Conservation (phyloP, 2,329 filamentous ascomycete genomes). For the Esteya vermicola region DNA sequence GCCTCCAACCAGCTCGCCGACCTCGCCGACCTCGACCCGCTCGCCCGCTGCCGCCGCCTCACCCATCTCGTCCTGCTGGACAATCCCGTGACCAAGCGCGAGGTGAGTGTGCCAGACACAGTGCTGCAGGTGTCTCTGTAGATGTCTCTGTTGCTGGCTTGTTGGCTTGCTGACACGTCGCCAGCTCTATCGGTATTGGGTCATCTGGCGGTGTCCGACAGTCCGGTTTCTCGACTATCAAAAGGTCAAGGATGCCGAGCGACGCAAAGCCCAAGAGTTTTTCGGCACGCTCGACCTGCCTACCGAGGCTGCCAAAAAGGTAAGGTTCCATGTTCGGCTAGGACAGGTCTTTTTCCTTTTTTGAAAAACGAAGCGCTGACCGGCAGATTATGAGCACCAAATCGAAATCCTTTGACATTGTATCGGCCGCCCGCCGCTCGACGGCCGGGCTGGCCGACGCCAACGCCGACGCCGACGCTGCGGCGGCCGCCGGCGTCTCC, state of each 20-base stretch:
- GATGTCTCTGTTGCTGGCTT: too few species aligned
- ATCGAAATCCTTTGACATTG: constrained; percentile 56
- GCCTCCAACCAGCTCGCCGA: constrained; percentile 72
- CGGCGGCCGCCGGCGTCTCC: constrained; percentile 16
- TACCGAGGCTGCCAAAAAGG: constrained; percentile 63
- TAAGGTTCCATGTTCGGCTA: too few species aligned
- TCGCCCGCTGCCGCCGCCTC: constrained; percentile 53
- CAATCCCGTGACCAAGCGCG: constrained; percentile 83
- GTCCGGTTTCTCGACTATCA: constrained; percentile 86
- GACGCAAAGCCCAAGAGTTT: constrained; percentile 58
- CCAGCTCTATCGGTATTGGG: constrained; percentile 83
- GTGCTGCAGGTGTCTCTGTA: too few species aligned
- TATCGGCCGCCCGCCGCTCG: constrained; percentile 13
- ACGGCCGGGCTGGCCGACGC: constrained; percentile 20
- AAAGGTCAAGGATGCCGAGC: constrained; percentile 81
- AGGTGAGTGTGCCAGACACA: constrained; percentile 61
- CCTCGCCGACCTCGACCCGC: constrained; percentile 74
- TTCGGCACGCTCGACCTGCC: constrained; percentile 72
- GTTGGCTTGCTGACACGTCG: too few species aligned
- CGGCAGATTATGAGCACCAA: constrained; percentile 67
- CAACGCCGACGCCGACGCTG: constrained; percentile 8
- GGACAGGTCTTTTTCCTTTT: background rate
- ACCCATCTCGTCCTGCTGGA: constrained; percentile 71
- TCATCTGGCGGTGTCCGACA: constrained; percentile 72
- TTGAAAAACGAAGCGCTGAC: background rate